Evolutionary conservation across 2,329 filamentous ascomycete genomes (phyloP), one percentile per base, ranked within the genome.

Genomic region (Xylaria polymorpha): DNA sequence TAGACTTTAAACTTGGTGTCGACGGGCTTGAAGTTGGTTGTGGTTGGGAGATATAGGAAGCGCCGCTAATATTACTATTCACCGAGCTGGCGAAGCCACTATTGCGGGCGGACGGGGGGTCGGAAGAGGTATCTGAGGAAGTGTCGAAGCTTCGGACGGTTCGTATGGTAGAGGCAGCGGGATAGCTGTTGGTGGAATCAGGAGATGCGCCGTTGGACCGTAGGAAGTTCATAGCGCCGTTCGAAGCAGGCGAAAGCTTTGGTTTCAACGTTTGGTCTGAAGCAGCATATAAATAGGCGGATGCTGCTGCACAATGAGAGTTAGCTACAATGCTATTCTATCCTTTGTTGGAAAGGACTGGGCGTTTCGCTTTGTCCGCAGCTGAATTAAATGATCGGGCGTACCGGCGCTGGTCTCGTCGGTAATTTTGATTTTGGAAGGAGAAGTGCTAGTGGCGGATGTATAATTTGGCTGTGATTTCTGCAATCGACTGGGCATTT

Each of bases 51-150:
- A 79, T 67, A 79, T 81, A 71, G 73, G 86, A 87, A 50, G 80
- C 77, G 62, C 79, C 82, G 78, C 86, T 88, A 61, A 80, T 77
- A 75, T 83, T 86, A 78, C 87, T 89, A 75, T 86, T 85, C 48
- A 85, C 79, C 53, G 86, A 88, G 80, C 86, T 87, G 48, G 86
- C 87, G 72, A 88, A 85, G 69, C 80, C 82, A 67, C 86, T 88
- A 73, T 84, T 84, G 69, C 82, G 83, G 29, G 79, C 73, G 37
- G 81, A 82, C 6, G 78, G 78, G 18, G 80, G 79, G 48, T 80
- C 79, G 60, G 79, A 77, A 18, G 79, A 81, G 14, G 73, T 77
- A 65, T 83, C 81, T 32, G 81, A 81, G 50, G 78, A 75, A 41
- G 80, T 83, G 76, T 89, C 87, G 76, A 85, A 84, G 79, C 85